These are phyloP conservation scores for Penicillium frequentans DNA, from an alignment of 2,329 filamentous ascomycete genomes.

Conservation along the genomic window DNA sequence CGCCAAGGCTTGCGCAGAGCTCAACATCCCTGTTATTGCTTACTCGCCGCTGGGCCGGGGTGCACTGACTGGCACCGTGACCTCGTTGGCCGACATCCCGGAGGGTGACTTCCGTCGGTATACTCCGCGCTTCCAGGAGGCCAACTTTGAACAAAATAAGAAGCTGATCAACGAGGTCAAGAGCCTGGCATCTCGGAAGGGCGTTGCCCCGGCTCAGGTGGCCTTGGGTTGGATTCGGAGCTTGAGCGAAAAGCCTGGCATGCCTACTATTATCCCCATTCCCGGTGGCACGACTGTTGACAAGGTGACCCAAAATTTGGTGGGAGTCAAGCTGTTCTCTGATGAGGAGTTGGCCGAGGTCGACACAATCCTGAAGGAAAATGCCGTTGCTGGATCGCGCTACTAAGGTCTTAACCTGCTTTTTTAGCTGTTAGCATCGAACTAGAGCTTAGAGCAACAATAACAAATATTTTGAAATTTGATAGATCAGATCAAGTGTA, in stretches of 20 bases:
- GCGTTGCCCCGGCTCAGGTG: slow-evolving; percentile 47
- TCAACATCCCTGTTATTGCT: slow-evolving; percentile 58
- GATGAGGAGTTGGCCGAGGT: slow-evolving; percentile 50
- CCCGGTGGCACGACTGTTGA: slow-evolving; percentile 38
- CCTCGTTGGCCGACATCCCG: slow-evolving; percentile 47
- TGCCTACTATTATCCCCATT: slow-evolving; percentile 44
- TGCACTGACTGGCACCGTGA: slow-evolving; percentile 54
- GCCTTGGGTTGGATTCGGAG: slow-evolving; percentile 51
- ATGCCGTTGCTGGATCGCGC: slow-evolving; percentile 37
- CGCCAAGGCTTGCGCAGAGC: slow-evolving; percentile 55
- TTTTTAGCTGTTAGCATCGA: slow-evolving; percentile 12
- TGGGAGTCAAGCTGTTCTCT: slow-evolving; percentile 29
- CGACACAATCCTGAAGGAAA: slow-evolving; percentile 50
- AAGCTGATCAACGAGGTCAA: slow-evolving; percentile 49
- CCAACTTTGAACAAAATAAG: slow-evolving; percentile 52
- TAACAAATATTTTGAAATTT: neutral
- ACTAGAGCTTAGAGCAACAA: slow-evolving; percentile 7
- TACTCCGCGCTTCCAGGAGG: slow-evolving; percentile 52
- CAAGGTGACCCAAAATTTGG: slow-evolving; percentile 37
- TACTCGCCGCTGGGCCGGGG: slow-evolving; percentile 63
- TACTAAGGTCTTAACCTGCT: slow-evolving; percentile 19
- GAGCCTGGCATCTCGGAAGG: slow-evolving; percentile 47
- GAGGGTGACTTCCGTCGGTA: slow-evolving; percentile 46
- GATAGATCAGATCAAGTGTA: slow-evolving; percentile 48
- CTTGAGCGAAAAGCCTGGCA: slow-evolving; percentile 42